Percentiles rank a stretch among this genome's conserved stretches.
Conservation (phyloP, 2,329 filamentous ascomycete species). For the Fusarium sp. region DNA sequence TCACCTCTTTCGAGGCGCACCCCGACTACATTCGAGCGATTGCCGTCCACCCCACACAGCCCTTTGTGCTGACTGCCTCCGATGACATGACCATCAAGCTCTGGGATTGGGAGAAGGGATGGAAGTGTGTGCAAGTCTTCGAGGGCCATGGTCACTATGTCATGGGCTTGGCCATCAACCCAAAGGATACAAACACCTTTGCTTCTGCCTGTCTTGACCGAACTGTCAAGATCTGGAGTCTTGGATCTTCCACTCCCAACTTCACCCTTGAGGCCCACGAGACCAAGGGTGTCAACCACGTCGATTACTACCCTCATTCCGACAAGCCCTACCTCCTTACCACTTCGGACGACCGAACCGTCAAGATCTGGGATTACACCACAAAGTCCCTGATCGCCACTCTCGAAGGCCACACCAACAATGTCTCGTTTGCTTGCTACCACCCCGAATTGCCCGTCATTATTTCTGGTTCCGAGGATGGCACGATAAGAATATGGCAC, state of each 20-base stretch:
- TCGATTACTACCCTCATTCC: constrained; percentile 86
- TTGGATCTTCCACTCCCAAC: constrained; percentile 93
- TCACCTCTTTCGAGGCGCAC: constrained; percentile 95
- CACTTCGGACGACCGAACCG: constrained; percentile 94
- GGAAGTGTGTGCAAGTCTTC: constrained; percentile 98
- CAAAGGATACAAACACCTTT: constrained; percentile 93
- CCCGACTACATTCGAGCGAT: constrained; percentile 99
- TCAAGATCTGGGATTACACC: constrained; percentile 99
- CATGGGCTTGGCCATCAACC: constrained; percentile 97
- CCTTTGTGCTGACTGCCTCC: constrained; percentile 94
- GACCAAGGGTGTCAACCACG: constrained; percentile 97
- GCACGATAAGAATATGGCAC: constrained; percentile 98
- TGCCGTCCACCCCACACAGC: constrained; percentile 93
- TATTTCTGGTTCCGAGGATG: constrained; percentile 97
- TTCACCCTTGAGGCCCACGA: constrained; percentile 98
- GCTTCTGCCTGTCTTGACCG: constrained; percentile 95
- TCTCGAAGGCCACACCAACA: constrained; percentile 95
- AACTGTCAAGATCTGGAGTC: constrained; percentile 97
- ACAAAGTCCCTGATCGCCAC: constrained; percentile 98
- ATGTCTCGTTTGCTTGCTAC: constrained; percentile 98
- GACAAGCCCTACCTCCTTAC: constrained; percentile 91
- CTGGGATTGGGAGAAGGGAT: constrained; percentile 98
- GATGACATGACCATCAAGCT: constrained; percentile 99
- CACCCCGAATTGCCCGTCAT: constrained; percentile 97
- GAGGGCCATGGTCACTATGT: constrained; percentile 97